Percentiles rank a stretch among this genome's conserved stretches.
phyloP scores from a whole-genome alignment of 2,329 filamentous ascomycete genomes.

The Apiospora saccharicola region DNA sequence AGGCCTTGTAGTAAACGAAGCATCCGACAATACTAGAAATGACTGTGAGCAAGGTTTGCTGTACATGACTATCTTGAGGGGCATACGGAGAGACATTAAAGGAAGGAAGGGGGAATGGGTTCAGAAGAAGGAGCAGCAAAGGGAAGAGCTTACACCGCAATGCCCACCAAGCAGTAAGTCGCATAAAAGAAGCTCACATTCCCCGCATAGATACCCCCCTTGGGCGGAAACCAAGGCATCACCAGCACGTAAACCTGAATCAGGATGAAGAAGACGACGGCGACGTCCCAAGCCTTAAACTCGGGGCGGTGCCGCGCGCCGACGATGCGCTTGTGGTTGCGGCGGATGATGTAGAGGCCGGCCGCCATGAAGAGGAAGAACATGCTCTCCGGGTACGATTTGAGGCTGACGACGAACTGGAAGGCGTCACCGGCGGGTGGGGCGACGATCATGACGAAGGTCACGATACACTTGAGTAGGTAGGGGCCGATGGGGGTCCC shows the following conservation, averaged over 20 bases:
- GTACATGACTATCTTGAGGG: not conserved
- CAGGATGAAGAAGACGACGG: constrained; percentile 65
- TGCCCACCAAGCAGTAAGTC: constrained; percentile 70
- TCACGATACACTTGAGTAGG: constrained; percentile 62
- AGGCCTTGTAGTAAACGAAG: constrained; percentile 63
- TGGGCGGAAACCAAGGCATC: constrained; percentile 77
- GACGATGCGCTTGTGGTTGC: constrained; percentile 52
- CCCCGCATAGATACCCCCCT: constrained; percentile 63
- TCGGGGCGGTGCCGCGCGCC: constrained; percentile 52
- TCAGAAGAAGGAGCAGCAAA: not conserved
- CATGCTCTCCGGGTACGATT: constrained; percentile 63
- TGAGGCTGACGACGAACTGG: constrained; percentile 67
- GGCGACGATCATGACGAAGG: constrained; percentile 65
- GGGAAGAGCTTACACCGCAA: constrained; percentile 65
- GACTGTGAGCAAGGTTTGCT: not conserved
- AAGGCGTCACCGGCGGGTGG: constrained; percentile 70
- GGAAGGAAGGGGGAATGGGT: too few species aligned
- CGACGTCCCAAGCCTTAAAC: constrained; percentile 66
- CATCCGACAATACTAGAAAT: constrained; percentile 55
- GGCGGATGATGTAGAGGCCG: constrained; percentile 65
- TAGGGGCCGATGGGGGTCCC: constrained; percentile 69
- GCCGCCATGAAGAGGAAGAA: constrained; percentile 65
- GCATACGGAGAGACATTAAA: not conserved
- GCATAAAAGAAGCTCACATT: constrained; percentile 79
- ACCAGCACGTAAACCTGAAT: constrained; percentile 68